These are phyloP conservation scores for Saccharomycopsis schoenii DNA, from an alignment of 805 yeast species.

Conservation along the genomic window DNA sequence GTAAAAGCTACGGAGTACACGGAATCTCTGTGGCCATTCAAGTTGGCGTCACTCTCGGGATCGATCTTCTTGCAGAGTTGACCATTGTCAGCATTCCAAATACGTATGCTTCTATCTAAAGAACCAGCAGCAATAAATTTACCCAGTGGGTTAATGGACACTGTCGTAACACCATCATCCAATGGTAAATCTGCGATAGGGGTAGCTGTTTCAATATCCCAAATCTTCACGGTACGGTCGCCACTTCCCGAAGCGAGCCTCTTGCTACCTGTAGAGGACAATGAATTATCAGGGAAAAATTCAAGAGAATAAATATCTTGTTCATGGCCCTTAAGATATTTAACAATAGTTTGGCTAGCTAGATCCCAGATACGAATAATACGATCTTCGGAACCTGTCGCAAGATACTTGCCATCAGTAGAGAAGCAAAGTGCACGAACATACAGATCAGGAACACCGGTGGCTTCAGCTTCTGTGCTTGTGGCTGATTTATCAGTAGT, in stretches of 20 bases:
- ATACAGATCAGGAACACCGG: constrained; percentile 68
- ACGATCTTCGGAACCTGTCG: constrained; percentile 78
- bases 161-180: constrained; percentile 97
- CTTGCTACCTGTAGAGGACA: constrained; percentile 48
- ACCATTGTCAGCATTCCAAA: constrained; percentile 93
- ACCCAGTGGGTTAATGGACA: constrained; percentile 94
- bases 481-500: not conserved
- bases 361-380: constrained; percentile 95
- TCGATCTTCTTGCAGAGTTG: constrained; percentile 87
- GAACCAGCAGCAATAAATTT: constrained; percentile 93
- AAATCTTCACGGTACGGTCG: constrained; percentile 89
- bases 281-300: constrained; percentile 62
- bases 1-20: constrained; percentile 93
- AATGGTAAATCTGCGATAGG: constrained; percentile 81
- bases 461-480: constrained; percentile 19
- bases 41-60: constrained; percentile 65
- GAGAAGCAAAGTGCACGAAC: constrained; percentile 94
- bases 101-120: constrained; percentile 87
- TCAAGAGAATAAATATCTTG: constrained; percentile 95
- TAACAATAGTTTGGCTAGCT: constrained; percentile 71
- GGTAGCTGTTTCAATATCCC: constrained; percentile 89
- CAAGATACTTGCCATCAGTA: constrained; percentile 73
- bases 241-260: constrained; percentile 86
- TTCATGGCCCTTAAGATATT: constrained; percentile 86
- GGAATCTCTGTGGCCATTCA: constrained; percentile 92